A percentile compares a stretch with the other conserved stretches of the same genome.
phyloP scores from a whole-genome alignment of 1,284 basidiomycete genomes.

The Fomitopsis palustris region DNA sequence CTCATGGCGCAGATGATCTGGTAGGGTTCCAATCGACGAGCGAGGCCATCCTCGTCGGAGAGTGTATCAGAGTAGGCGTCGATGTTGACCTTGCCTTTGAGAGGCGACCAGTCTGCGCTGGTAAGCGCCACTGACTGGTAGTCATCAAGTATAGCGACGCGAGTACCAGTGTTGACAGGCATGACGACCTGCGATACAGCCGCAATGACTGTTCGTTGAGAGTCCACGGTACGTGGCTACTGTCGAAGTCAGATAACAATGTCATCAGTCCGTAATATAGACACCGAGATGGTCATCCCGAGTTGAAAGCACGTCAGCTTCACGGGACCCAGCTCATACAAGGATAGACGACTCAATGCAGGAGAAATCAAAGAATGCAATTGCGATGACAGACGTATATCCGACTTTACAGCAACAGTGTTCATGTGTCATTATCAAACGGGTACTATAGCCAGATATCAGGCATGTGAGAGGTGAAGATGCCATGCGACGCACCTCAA shows the following conservation, averaged over 20 bases:
- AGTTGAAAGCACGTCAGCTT: not conserved
- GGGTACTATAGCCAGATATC: slow-evolving; percentile 44
- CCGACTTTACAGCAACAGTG: slow-evolving; percentile 15
- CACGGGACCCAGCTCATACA: not conserved
- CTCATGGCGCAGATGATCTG: slow-evolving; percentile 65
- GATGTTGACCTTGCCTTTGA: slow-evolving; percentile 36
- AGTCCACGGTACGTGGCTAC: not conserved
- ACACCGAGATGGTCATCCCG: not conserved
- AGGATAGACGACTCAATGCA: not conserved
- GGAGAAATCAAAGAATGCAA: slow-evolving; percentile 1
- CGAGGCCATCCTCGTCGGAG: slow-evolving; percentile 46
- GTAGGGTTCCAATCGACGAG: slow-evolving; percentile 46
- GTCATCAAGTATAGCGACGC: slow-evolving; percentile 60
- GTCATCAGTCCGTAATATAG: not conserved
- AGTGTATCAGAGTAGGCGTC: slow-evolving; percentile 53
- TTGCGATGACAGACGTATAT: slow-evolving; percentile 12
- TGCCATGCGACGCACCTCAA: slow-evolving; percentile 58
- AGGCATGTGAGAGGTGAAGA: slow-evolving; percentile 13
- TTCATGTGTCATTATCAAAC: slow-evolving; percentile 58
- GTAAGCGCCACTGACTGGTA: slow-evolving; percentile 52
- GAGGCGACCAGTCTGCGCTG: slow-evolving; percentile 48
- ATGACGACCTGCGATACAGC: not conserved
- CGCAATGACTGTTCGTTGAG: not conserved
- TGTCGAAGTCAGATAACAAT: not conserved
- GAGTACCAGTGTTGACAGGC: slow-evolving; percentile 13